Conservation (phyloP, 2,329 filamentous ascomycete species). For the Aquanectria penicillioides region DNA sequence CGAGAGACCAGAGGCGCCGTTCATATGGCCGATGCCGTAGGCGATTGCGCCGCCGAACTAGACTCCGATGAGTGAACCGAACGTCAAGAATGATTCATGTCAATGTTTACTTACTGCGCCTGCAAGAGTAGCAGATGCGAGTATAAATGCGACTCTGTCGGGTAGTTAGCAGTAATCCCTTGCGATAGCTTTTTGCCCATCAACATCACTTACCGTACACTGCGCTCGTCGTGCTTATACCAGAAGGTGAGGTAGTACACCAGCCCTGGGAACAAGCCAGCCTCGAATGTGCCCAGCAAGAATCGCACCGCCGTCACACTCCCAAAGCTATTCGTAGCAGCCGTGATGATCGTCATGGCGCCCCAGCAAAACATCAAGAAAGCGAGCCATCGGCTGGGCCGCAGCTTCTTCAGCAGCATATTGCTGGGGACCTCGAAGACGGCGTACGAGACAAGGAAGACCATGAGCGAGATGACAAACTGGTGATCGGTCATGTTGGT, state of each 20-base stretch:
- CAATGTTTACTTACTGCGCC: constrained; percentile 60
- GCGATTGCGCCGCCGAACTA: constrained; percentile 76
- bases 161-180: constrained; percentile 21
- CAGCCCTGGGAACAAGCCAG: constrained; percentile 70
- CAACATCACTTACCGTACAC: constrained; percentile 60
- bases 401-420: constrained; percentile 71
- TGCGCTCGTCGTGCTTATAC: constrained; percentile 77
- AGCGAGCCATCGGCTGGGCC: constrained; percentile 71
- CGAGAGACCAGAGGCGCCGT: constrained; percentile 66
- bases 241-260: constrained; percentile 78
- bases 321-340: constrained; percentile 68
- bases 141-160: constrained; percentile 72
- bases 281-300: constrained; percentile 75
- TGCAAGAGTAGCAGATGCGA: constrained; percentile 74
- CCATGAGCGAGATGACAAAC: constrained; percentile 67
- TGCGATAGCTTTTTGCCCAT: too few species aligned
- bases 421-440: constrained; percentile 74
- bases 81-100: not conserved
- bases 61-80: constrained; percentile 3
- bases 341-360: constrained; percentile 73
- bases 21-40: constrained; percentile 78
- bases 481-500: constrained; percentile 70
- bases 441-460: constrained; percentile 69
- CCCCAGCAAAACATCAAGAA: constrained; percentile 76
- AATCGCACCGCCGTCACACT: constrained; percentile 74